Evolutionary conservation across 805 yeast species (phyloP).

Genomic region (Myxozyma melibiosi): DNA sequence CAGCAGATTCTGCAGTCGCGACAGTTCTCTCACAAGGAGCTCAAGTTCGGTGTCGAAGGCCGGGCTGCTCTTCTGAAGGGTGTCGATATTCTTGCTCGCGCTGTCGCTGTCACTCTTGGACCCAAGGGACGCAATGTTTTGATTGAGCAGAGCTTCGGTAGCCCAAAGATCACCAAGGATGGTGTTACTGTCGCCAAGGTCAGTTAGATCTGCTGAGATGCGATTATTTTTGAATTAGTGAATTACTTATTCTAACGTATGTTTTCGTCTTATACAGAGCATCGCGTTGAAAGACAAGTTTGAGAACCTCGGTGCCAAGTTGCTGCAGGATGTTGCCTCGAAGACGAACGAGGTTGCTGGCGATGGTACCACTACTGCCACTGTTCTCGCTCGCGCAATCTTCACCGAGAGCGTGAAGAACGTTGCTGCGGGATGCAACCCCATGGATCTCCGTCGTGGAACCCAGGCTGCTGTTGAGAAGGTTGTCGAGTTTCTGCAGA

Average conservation of each 20-base stretch:
- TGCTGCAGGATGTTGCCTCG: constrained; percentile 94
- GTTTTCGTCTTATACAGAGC: constrained; percentile 20
- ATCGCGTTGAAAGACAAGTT: constrained; percentile 80
- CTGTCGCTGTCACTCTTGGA: constrained; percentile 94
- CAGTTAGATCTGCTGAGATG: background rate
- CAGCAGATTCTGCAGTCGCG: constrained; percentile 17
- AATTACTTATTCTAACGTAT: no score
- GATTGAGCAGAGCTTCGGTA: constrained; percentile 94
- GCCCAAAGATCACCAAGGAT: constrained; percentile 98
- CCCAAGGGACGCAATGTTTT: constrained; percentile 97
- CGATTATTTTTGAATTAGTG: background rate
- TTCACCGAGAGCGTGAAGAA: constrained; percentile 93
- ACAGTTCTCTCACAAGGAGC: constrained; percentile 69
- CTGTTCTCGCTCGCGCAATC: constrained; percentile 92
- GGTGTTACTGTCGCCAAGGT: constrained; percentile 93
- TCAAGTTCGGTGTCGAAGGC: constrained; percentile 96
- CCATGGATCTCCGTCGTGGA: constrained; percentile 97
- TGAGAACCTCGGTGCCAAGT: constrained; percentile 89
- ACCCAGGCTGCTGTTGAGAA: constrained; percentile 96
- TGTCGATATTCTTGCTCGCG: constrained; percentile 92
- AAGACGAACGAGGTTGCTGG: constrained; percentile 98
- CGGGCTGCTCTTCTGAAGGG: constrained; percentile 92
- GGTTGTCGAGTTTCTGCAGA: constrained; percentile 79
- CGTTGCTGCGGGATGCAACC: constrained; percentile 99
- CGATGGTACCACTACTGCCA: constrained; percentile 98